Conservation (phyloP, 306 rosid genomes). For the Prunus persica region Prunus_persica_NCBIv2 NC_034009.1:37694001-37694500, state of each 20-base stretch:
- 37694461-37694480: constrained; percentile 70
- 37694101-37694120: background rate
- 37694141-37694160: too few relatives aligned
- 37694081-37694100: background rate
- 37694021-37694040: constrained; percentile 52
- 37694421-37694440: constrained; percentile 61
- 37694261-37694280: background rate
- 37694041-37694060: constrained; percentile 87
- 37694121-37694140: background rate
- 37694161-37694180: constrained; percentile 41
- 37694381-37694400: constrained; percentile 53
- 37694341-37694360: too few relatives aligned
- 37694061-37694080: constrained; percentile 3
- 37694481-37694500: constrained; percentile 73
- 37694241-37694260: constrained; percentile 30
- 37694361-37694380: too few relatives aligned
- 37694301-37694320: background rate
- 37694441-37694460: constrained; percentile 75
- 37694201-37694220: constrained; percentile 62
- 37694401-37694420: constrained; percentile 56
- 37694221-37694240: constrained; percentile 41
- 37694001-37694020: constrained; percentile 59
- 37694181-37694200: constrained; percentile 79
- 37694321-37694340: too few relatives aligned
- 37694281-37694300: background rate